Base-by-base conservation (phyloP, 345 rosid genomes). In the Melastoma malabathricum region DNA sequence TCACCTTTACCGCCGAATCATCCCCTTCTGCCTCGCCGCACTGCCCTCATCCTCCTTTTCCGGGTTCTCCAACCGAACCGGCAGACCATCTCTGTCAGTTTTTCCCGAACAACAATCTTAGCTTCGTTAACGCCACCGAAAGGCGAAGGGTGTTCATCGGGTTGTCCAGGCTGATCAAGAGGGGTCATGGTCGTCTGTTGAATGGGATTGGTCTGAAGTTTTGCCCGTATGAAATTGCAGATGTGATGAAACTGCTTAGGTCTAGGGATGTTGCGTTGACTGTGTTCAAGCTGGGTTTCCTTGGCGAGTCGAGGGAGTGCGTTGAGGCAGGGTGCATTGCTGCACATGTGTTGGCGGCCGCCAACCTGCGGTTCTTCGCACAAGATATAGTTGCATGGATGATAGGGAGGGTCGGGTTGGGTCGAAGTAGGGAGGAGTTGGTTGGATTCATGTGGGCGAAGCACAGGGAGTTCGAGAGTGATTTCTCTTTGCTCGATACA, bases 361-460 rank as follows among this genome's bases (percentile, higher is more conserved):
- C 64, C 22, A 54, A 70, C 57, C 66, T 67, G 25, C 65, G 72
- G 19, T 44, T 60, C 38, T 75, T 76, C 15, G 94, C 94, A 1
- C 94, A 81, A 55, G 89, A 84, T 69, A 68, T 79, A 10, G 67
- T 75, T 62, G 66, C 76, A 1, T 79, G 77, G 75, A 64, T 79
- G 49, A 71, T 84, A 18, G 17, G 72, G 48, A 79, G 72, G 61
- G 65, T 81, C 44, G 86, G 89, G 46, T 54, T 55, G 25, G 15
- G 8, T 44, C 65, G 72, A 74, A 71, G 76, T 61, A 57, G 38
- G 38, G 38, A 59, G 56, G 75, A 62, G 14, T 57, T 81, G 57
- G 84, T 77, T 52, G 75, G 65, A 46, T 59, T 76, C 60, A 76
- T 84, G 89, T 84, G 86, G 86, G 63, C 10, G 12, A 65, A 64